Evolutionary conservation across 352 stramenopile species (phyloP), one percentile per base, ranked within the genome.

Genomic region (Pythium scleroteichum): DNA sequence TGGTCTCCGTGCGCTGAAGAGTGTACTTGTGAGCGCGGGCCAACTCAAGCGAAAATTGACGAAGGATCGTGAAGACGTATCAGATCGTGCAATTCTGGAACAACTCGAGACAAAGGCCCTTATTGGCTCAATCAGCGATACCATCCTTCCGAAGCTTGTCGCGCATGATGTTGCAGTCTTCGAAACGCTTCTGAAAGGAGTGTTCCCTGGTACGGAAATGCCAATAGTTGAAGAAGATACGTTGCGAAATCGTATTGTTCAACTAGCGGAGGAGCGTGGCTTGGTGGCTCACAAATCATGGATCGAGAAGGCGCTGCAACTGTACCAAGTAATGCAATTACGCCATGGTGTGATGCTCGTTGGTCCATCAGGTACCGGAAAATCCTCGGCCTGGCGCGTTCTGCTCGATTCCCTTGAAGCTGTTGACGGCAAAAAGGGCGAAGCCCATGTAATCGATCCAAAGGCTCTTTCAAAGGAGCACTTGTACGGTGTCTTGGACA

Each of bases 271-370:
- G 58, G 77, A 88, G 40, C 76, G 78, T n/a, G 83, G 91, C 40
- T 88, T 97, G 29, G 86, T 98, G 38, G 74, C 93, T 4, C 86
- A 89, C 44, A 85, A 97, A 16, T 74, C 78, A 24, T 99, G 97
- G 92, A 72, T 99, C 24, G 94, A 99, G 72, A 99, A 99, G 72
- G 93, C 98, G 49, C 67, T 99, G 38, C 98, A 99, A 64, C 75
- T 99, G 1, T 98, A 99, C 57, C 96, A 99, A 73, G 96, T 99
- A 4, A 95, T 97, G 82, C 84, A 96, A 63, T 93, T 99, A 71
- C 90, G 97, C 10, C 97, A 99, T 59, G 97, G 97, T 63, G 92
- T 99, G 22, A 99, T 99, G 97, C 85, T 99, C 38, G 97, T 99
- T 53, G 98, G 98, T 14, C 95, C 96, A 23, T 96, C 90, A 19